Base-by-base conservation (phyloP, 192 early-diverging fungal species). In the Coemansia sp. region DNA sequence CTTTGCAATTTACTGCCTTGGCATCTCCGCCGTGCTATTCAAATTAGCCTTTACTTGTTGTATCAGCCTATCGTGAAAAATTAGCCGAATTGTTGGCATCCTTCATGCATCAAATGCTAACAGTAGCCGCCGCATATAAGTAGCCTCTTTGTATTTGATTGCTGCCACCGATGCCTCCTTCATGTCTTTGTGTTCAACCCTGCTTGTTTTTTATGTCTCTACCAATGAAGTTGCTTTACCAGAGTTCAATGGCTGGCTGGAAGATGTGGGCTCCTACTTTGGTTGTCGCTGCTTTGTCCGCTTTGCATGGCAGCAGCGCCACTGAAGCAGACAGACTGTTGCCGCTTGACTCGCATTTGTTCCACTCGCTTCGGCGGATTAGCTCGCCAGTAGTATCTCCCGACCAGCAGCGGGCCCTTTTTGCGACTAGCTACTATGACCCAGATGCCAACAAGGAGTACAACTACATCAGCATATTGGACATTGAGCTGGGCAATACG, bases 351-450 rank as follows among this genome's bases (percentile, higher is more conserved):
- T 65, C 64, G 45, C 63, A 35, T 2, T 34, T 59, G 28, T 76
- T 76, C 34, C 71, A 76, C 56, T 74, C 74, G 9, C 66, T 82
- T 23, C 58, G 34, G 20, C 70, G 71, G 20, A 34, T 74, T 10
- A 61, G 74, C 26, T 28, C 64, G 0, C 71, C 79, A 14, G 65
- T 70, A 5, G 61, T 82, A 13, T 73, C 69, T 35, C 79, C 74
- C 10, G 46, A 74, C 28, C 57, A 71, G 28, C 36, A 48, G n/a
- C 62, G 16, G 16, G 74, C 66, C 7, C 58, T 82, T 20, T 82
- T 70, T 34, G 51, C 61, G 13, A 65, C 64, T 9, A 67, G 62
- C 20, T 66, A 57, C 45, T 74, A 77, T 59, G 48, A 62, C 20
- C 70, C 65, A 0, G 66, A 65, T 5, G 20, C 23, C 7, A 74